Evolutionary conservation across 129 eudicot species (phyloP), one percentile per base, ranked within the genome.

Genomic region (Escallonia rubra): DNA sequence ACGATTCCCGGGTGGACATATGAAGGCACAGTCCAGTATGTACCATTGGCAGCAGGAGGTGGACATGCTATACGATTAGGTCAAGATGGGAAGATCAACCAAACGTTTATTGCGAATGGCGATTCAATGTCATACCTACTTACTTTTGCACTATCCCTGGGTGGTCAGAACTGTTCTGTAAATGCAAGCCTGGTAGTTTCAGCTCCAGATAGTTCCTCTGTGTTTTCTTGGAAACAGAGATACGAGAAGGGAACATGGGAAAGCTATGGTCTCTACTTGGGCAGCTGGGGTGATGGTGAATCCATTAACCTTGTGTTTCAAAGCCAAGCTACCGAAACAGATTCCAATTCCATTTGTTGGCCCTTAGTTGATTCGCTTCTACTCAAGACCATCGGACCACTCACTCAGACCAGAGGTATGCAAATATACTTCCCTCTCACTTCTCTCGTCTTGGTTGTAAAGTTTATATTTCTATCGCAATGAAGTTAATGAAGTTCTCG

Each of bases 41-140:
- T 54, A 42, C 72, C 59, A 7, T 16, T 51, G 3, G 4, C 72
- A 2, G 69, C 77, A 10, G 3, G 13, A 15, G 66, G 66, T 59
- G 82, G 77, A 7, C 82, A 78, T 8, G 82, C 78, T 47, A 67
- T 78, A 4, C 49, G 52, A 14, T 53, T 78, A 23, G 77, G 65
- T 15, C 63, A 61, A 60, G 77, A 72, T 54, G 82, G 82, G 10
- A 72, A 67, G 48, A 78, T 78, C 59, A 78, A 78, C 64, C 78
- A 72, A 43, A 78, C 82, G 6, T 77, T 71, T 41, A 45, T 14
- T 9, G 73, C 77, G 0, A 54, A 49, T 41, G 72, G 73, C 7
- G 68, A 42, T 23, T 10, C 4, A 11, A 65, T 8, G 63, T 61
- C 10, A n/a, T 72, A 71, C 40, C 48, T 78, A 34, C 66, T 78